Conservation (phyloP, 768 basidiomycete genomes). For the Mycena maculata region DNA sequence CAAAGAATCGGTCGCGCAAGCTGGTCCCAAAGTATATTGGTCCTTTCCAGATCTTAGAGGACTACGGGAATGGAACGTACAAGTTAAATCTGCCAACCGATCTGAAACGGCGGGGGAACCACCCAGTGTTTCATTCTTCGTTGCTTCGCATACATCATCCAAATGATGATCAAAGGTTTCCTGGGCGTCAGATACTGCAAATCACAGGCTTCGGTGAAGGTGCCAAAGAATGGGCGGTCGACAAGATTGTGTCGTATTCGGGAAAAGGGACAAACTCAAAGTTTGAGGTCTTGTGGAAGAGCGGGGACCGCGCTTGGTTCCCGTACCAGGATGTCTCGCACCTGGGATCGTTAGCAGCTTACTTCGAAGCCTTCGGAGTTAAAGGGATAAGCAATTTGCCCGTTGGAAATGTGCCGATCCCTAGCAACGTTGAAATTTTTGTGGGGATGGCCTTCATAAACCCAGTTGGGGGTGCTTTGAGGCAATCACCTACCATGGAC, state of each 20-base stretch:
- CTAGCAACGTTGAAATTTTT: neutral
- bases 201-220: slow-evolving; percentile 41
- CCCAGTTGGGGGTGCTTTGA: too few relatives aligned
- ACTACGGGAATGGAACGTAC: slow-evolving; percentile 34
- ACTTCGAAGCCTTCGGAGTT: too few relatives aligned
- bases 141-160: too few relatives aligned
- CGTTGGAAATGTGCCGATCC: neutral
- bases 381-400: neutral
- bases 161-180: slow-evolving; percentile 47
- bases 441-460: neutral
- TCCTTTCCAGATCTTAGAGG: slow-evolving; percentile 42
- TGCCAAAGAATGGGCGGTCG: slow-evolving; percentile 41
- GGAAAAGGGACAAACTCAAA: too few relatives aligned
- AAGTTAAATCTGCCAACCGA: slow-evolving; percentile 41
- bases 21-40: slow-evolving; percentile 50
- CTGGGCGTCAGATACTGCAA: slow-evolving; percentile 27
- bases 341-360: too few relatives aligned
- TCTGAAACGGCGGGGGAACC: slow-evolving; percentile 35
- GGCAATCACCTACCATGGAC: too few relatives aligned
- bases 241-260: slow-evolving; percentile 37
- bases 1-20: slow-evolving; percentile 47
- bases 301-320: too few relatives aligned
- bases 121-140: too few relatives aligned
- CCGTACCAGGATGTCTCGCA: too few relatives aligned
- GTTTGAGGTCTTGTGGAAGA: too few relatives aligned